phyloP scores from a whole-genome alignment of 176 grass and related monocot genomes.

The Luzula sylvatica region DNA sequence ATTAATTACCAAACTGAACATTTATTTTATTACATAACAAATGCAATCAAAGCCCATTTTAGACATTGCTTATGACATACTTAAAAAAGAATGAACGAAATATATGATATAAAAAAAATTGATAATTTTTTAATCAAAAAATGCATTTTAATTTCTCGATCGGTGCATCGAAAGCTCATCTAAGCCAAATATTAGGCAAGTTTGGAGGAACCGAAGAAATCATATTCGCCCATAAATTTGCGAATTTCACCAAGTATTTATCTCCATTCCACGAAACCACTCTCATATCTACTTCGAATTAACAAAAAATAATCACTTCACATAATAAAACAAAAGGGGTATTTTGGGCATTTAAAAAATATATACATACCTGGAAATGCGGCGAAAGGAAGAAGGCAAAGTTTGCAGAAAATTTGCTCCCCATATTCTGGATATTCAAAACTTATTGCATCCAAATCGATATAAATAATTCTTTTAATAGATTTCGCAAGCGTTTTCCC shows the following conservation, averaged over 20 bases:
- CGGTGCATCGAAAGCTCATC: no score
- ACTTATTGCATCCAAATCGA: not conserved
- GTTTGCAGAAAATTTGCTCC: not conserved
- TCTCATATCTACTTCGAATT: constrained; percentile 16
- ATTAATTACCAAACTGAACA: no score
- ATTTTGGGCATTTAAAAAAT: not conserved
- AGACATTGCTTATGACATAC: no score
- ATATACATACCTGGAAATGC: constrained; percentile 9
- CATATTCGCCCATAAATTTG: constrained; percentile 21
- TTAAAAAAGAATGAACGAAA: no score
- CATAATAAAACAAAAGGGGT: not conserved
- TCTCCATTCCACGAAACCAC: constrained; percentile 7
- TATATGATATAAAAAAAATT: no score
- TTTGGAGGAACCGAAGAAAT: constrained; percentile 6
- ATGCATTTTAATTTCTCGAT: no score
- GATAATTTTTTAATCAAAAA: no score
- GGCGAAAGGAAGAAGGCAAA: constrained; percentile 16
- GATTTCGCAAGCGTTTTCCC: constrained; percentile 5
- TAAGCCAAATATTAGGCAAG: not conserved
- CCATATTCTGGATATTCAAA: constrained; percentile 11
- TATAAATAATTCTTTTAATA: constrained; percentile 11
- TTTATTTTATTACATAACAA: no score
- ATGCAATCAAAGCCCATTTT: no score
- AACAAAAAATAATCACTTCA: not conserved
- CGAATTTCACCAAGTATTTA: constrained; percentile 14